These are phyloP conservation scores for Porogramme epimiltina DNA, from an alignment of 1,284 basidiomycete genomes.

Conservation along the genomic window DNA sequence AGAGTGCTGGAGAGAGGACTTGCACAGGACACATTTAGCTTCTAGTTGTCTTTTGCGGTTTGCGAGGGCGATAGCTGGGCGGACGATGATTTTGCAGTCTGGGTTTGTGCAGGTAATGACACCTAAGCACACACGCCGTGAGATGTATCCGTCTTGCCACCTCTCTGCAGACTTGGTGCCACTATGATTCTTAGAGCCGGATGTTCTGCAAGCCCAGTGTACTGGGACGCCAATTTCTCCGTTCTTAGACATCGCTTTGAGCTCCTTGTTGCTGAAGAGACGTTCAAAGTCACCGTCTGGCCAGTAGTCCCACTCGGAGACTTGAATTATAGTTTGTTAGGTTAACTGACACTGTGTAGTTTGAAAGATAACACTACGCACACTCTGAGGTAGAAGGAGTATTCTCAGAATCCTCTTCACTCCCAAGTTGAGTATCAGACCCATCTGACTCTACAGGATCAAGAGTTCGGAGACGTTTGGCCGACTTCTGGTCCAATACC, in stretches of 20 bases:
- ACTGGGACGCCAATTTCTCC: too few relatives aligned
- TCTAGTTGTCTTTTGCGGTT: not conserved
- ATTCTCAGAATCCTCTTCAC: too few relatives aligned
- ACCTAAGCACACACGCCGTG: not conserved
- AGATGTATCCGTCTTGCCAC: not conserved
- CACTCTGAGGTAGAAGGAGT: too few relatives aligned
- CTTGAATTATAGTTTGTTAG: not conserved
- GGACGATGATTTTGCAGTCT: not conserved
- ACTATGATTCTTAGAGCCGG: not conserved
- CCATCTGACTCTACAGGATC: too few relatives aligned
- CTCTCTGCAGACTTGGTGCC: not conserved
- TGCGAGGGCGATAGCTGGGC: too few relatives aligned
- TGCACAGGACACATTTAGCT: not conserved
- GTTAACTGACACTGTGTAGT: not conserved
- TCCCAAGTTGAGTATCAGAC: too few relatives aligned
- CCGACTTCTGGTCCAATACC: too few relatives aligned
- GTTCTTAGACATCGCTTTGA: not conserved
- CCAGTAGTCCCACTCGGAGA: slow-evolving; percentile 1
- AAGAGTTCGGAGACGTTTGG: too few relatives aligned
- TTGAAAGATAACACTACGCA: too few relatives aligned
- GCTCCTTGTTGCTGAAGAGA: not conserved
- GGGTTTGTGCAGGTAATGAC: not conserved
- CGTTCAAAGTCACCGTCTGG: not conserved
- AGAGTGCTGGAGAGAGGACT: not conserved
- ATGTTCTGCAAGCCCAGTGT: not conserved